These are phyloP conservation scores for Penicillium riverlandense DNA, from an alignment of 495 filamentous ascomycete genomes.

Conservation along the genomic window DNA sequence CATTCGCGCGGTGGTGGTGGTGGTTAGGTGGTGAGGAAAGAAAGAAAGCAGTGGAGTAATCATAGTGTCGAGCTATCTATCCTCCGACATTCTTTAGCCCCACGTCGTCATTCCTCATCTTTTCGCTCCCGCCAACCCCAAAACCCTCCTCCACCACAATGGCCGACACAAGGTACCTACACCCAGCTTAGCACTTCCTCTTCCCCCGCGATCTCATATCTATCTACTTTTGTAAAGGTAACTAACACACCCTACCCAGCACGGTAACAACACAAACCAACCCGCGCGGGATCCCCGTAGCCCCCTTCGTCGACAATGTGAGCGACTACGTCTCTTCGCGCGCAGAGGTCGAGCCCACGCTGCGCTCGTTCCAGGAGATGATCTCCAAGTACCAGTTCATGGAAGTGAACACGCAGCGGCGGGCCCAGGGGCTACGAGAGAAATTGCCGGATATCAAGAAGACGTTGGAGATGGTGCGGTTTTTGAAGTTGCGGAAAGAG, in stretches of 20 bases:
- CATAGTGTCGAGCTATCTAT: background rate
- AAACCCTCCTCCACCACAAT: slow-evolving; percentile 7
- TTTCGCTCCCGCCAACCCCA: slow-evolving; percentile 8
- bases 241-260: slow-evolving; percentile 19
- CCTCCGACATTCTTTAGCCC: slow-evolving; percentile 8
- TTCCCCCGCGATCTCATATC: too few species aligned
- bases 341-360: slow-evolving; percentile 78
- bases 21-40: too few species aligned
- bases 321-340: slow-evolving; percentile 87
- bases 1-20: slow-evolving; percentile 40
- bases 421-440: slow-evolving; percentile 76
- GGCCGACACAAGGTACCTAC: slow-evolving; percentile 14
- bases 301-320: slow-evolving; percentile 94
- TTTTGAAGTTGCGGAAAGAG: slow-evolving; percentile 53
- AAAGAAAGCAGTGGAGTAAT: too few species aligned
- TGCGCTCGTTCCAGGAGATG: slow-evolving; percentile 97
- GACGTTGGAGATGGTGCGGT: slow-evolving; percentile 89
- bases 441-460: slow-evolving; percentile 97
- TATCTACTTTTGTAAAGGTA: background rate
- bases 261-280: slow-evolving; percentile 52
- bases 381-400: slow-evolving; percentile 99
- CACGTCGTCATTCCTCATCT: slow-evolving; percentile 15
- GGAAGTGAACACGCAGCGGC: slow-evolving; percentile 84
- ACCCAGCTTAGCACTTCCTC: too few species aligned
- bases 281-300: slow-evolving; percentile 86